These are phyloP conservation scores for Blastomyces percursus DNA, from an alignment of 2,329 filamentous ascomycete species.

Conservation along the genomic window DNA sequence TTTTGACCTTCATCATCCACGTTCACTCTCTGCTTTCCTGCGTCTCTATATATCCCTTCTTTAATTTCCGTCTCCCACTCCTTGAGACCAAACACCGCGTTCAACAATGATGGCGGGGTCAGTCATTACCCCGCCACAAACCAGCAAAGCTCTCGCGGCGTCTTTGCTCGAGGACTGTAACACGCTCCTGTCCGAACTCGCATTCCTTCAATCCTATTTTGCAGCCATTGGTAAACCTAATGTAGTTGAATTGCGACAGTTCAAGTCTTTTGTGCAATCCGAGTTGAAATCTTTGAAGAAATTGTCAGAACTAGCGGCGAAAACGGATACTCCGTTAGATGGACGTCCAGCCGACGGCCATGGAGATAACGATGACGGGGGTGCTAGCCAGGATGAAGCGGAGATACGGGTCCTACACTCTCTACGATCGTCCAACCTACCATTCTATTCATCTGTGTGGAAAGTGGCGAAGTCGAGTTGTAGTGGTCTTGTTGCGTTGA, in stretches of 20 bases:
- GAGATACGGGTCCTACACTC: constrained; percentile 40
- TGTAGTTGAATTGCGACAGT: constrained; percentile 40
- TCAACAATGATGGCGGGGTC: neutral
- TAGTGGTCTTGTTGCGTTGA: constrained; percentile 46
- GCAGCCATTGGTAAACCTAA: constrained; percentile 34
- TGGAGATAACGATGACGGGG: constrained; percentile 16
- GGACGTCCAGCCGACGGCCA: neutral
- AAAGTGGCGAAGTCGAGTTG: constrained; percentile 46
- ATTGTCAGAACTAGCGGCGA: constrained; percentile 24
- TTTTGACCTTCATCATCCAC: neutral
- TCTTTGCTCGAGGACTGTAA: constrained; percentile 30
- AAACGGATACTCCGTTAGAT: constrained; percentile 10
- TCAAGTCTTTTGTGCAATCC: constrained; percentile 38
- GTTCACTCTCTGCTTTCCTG: neutral
- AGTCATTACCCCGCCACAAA: neutral
- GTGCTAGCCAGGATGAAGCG: constrained; percentile 11
- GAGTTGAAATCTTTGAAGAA: constrained; percentile 41
- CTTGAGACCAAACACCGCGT: neutral
- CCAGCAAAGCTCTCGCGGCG: constrained; percentile 17
- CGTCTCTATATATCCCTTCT: neutral
- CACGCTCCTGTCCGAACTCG: constrained; percentile 36
- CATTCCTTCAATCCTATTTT: constrained; percentile 35
- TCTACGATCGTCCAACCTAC: constrained; percentile 54
- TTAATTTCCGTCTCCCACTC: neutral
- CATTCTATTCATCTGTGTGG: constrained; percentile 56